Base-by-base conservation (phyloP, 1,284 basidiomycete genomes). In the Puccinia brachypodii region DNA sequence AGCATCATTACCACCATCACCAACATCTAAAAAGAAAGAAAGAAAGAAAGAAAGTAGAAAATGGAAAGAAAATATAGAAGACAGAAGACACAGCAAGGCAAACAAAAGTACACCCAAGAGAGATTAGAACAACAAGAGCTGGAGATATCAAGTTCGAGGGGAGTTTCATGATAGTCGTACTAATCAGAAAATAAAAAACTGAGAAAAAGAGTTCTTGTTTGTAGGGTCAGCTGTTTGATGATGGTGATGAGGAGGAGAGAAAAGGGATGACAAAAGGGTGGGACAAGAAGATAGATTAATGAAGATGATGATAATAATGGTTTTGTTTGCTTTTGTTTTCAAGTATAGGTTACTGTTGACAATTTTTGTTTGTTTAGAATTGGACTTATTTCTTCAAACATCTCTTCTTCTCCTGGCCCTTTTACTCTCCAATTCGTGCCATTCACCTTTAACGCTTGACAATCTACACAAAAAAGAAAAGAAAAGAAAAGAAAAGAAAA, bases 401-500 rank as follows among this genome's bases (percentile, higher is more conserved):
- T 78, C 76, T 42, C 62, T 33, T 28, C 64, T 50, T 76, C 73
- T 76, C 28, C 80, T 28, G 14, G 80, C 80, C 13, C 80, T 60
- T 79, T 83, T 83, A 38, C 82, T 81, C 64, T 86, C 85, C 79
- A 84, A 84, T 66, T 87, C 86, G 82, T 87, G 86, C 86, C 86
- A 87, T 72, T 87, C 86, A 71, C 86, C 86, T 38, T 84, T 83
- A 14, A 87, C 75, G 6, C 60, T 81, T 22, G 84, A 83, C 47
- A 87, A 83, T 36, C 85, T 44, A 0, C 0, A 28, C 62, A 28
- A 73, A 25, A 13, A 44, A 68, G 25, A 40, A 68, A 31, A 72
- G 28, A 64, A n/a, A 53, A 28, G 28, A 44, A 25, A 36, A 16
- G 31, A 8, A 22, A 2, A 33, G 16, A 7, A 62, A 40, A 50